Evolutionary conservation across 2,329 filamentous ascomycete genomes (phyloP).

Genomic region (Ophiocordyceps polyrhachis-furcata): DNA sequence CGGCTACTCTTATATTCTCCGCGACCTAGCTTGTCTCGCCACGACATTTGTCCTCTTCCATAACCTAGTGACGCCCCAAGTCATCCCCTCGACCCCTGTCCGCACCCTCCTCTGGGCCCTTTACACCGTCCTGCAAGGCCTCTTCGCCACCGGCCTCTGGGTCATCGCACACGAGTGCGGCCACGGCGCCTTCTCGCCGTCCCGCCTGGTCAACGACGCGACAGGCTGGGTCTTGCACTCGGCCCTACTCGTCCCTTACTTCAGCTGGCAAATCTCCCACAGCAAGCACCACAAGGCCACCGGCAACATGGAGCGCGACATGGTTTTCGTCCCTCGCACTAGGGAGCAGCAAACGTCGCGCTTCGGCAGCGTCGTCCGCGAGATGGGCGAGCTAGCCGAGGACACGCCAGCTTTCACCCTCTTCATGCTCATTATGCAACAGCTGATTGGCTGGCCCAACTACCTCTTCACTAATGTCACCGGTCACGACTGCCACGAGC

Average conservation of each 20-base stretch:
- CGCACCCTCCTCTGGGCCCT: constrained; percentile 46
- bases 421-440: constrained; percentile 57
- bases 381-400: constrained; percentile 77
- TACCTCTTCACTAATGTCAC: constrained; percentile 88
- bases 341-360: constrained; percentile 63
- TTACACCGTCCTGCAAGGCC: constrained; percentile 69
- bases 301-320: constrained; percentile 90
- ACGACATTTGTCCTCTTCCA: constrained; percentile 75
- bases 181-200: constrained; percentile 91
- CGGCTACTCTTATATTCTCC: constrained; percentile 66
- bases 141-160: constrained; percentile 90
- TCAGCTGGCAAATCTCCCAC: constrained; percentile 98
- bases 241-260: constrained; percentile 80
- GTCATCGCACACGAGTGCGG: constrained; percentile 96
- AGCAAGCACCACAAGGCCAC: constrained; percentile 99
- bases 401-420: constrained; percentile 81
- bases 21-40: constrained; percentile 56
- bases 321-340: constrained; percentile 96
- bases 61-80: constrained; percentile 74
- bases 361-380: constrained; percentile 56
- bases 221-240: constrained; percentile 89
- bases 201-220: constrained; percentile 73
- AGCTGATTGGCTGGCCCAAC: constrained; percentile 82
- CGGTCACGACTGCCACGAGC: constrained; percentile 86
- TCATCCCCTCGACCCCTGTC: constrained; percentile 48